A percentile compares a stretch with the other conserved stretches of the same genome.
These are phyloP conservation scores for Polychaeton citri DNA, from an alignment of 2,329 filamentous ascomycete genomes.

Conservation along the genomic window DNA sequence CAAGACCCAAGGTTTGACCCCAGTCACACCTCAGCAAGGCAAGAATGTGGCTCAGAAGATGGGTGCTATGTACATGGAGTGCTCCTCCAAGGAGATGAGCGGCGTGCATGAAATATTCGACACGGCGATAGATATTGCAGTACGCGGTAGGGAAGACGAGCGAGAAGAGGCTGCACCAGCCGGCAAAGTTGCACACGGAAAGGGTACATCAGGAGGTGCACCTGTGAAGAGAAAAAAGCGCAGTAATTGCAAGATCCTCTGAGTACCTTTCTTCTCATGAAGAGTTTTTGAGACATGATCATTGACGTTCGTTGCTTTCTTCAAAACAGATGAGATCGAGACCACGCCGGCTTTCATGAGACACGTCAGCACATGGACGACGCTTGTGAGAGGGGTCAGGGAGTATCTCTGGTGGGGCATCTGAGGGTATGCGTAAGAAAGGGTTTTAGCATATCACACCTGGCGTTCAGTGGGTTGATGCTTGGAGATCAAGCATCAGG, in stretches of 20 bases:
- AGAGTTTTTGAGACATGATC: slow-evolving; percentile 2
- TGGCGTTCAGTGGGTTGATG: too few relatives aligned
- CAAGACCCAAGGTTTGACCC: slow-evolving; percentile 92
- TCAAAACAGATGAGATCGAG: slow-evolving; percentile 3
- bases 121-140: slow-evolving; percentile 75
- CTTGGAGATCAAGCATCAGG: too few relatives aligned
- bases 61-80: slow-evolving; percentile 93
- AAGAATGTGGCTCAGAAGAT: slow-evolving; percentile 81
- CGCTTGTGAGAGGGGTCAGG: slow-evolving; percentile 6
- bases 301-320: slow-evolving; percentile 4
- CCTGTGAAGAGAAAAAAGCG: slow-evolving; percentile 62
- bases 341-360: slow-evolving; percentile 4
- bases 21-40: slow-evolving; percentile 84
- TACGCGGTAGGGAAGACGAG: slow-evolving; percentile 50
- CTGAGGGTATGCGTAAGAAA: too few relatives aligned
- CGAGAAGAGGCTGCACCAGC: slow-evolving; percentile 29
- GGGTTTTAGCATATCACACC: too few relatives aligned
- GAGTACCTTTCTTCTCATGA: slow-evolving; percentile 19
- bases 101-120: slow-evolving; percentile 97
- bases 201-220: slow-evolving; percentile 14
- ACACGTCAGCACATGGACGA: slow-evolving; percentile 2
- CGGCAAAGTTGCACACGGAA: slow-evolving; percentile 21
- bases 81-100: slow-evolving; percentile 92
- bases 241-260: slow-evolving; percentile 70
- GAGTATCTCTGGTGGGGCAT: slow-evolving; percentile 4